Evolutionary conservation across 352 stramenopile species (phyloP), one percentile per base, ranked within the genome.

Genomic region (Phytophthora macrochlamydospora): DNA sequence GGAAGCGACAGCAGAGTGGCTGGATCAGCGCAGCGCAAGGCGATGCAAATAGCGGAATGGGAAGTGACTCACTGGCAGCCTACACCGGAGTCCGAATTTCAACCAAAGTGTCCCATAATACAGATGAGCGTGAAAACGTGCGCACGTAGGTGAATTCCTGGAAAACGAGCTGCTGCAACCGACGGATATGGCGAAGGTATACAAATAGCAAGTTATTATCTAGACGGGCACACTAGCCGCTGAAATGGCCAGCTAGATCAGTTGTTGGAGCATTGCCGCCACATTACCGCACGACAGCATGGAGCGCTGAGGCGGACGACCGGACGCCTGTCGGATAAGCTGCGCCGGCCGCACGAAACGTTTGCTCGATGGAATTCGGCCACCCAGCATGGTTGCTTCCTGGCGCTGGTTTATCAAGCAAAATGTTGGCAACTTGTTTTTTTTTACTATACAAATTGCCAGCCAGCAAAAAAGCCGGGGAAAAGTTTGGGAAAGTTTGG

Each of bases 11-110:
- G 18, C 18, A 24, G 18, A 24, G 18, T 24, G 18, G 18, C 18
- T 24, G 18, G 18, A 24, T 24, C 35, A 40, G 6, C 6, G 9
- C 6, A 11, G 35, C 35, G 6, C 35, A 11, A 6, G 35, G 9
- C 28, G 54, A 62, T 48, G 57, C 63, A 76, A 76, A 69, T 64
- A 12, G 48, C 14, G 49, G 55, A 75, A 72, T 72, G 62, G 18
- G 13, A 18, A 43, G 59, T 60, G 59, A 60, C 37, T 66, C 42
- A 60, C 51, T 40, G 38, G 44, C 29, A 18, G 28, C 18, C 61
- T 62, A 62, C 51, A 62, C 14, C 1, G 18, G 18, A 24, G 18
- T 24, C 6, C 35, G 35, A 40, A 40, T 40, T 40, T 24, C 18
- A 24, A 24, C 18, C 18, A 24, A 29, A 12, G 38, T 62, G 60